Conservation (phyloP, 352 stramenopile genomes). For the Paralagenidium karlingii region DNA sequence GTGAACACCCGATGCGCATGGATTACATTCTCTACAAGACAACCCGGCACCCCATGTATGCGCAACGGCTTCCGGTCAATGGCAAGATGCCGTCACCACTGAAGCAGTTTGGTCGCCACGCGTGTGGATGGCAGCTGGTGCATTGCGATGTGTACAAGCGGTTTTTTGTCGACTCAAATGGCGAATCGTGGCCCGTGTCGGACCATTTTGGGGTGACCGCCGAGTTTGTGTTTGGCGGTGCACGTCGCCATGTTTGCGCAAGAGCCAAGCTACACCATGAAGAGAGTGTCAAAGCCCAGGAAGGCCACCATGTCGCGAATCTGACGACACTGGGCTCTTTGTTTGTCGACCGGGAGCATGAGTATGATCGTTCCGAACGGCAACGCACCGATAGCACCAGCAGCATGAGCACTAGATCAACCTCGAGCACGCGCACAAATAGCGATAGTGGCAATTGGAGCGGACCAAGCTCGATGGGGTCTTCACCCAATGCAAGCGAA, state of each 20-base stretch:
- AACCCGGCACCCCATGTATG: conserved; percentile 3
- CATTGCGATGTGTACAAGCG: conserved; percentile 60
- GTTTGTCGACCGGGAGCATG: too few relatives aligned
- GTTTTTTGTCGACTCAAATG: conserved; percentile 51
- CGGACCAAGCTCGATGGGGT: too few relatives aligned
- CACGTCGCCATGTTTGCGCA: conserved; percentile 15
- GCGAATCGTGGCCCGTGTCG: conserved; percentile 51
- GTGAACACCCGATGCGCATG: conserved; percentile 76
- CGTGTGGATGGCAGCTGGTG: conserved; percentile 46
- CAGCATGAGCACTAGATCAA: conserved; percentile 4
- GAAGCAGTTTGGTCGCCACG: neutral
- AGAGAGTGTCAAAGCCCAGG: too few relatives aligned
- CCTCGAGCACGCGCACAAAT: too few relatives aligned
- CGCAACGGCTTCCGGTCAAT: neutral
- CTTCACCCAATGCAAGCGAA: too few relatives aligned
- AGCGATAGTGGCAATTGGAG: too few relatives aligned
- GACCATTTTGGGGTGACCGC: conserved; percentile 71
- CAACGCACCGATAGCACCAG: conserved; percentile 3
- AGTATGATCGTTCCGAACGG: too few relatives aligned
- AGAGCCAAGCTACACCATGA: too few relatives aligned
- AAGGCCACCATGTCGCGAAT: conserved; percentile 11
- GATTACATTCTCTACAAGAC: conserved; percentile 76
- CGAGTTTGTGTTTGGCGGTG: conserved; percentile 37
- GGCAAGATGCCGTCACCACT: too few relatives aligned
- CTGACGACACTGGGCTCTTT: too few relatives aligned